Evolutionary conservation across 306 rosid species (phyloP).

Genomic region (Pueraria montana): DNA sequence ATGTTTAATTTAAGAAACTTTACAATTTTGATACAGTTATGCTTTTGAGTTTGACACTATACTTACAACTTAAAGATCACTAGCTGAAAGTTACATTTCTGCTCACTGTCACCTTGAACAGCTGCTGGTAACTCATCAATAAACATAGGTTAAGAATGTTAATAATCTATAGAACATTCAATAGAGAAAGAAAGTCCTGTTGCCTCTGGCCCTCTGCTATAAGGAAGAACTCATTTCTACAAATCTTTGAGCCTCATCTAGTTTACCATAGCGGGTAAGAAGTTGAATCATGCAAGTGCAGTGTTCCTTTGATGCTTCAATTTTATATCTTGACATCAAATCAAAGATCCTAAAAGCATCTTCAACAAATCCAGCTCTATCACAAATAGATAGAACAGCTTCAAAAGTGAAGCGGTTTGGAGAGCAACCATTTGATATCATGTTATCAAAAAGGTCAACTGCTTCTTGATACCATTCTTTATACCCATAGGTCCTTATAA

Average conservation of each 20-base stretch:
- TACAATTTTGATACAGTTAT: slow-evolving; percentile 17
- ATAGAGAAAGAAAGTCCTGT: slow-evolving; percentile 25
- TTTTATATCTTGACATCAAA: slow-evolving; percentile 67
- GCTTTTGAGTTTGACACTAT: neutral
- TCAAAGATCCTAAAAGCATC: slow-evolving; percentile 66
- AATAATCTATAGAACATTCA: slow-evolving; percentile 29
- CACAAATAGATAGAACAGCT: slow-evolving; percentile 63
- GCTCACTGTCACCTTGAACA: slow-evolving; percentile 29
- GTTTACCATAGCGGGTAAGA: slow-evolving; percentile 80
- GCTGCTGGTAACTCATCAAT: neutral
- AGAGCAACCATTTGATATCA: slow-evolving; percentile 59
- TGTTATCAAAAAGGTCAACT: slow-evolving; percentile 62
- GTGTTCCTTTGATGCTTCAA: slow-evolving; percentile 68
- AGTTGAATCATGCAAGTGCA: slow-evolving; percentile 62
- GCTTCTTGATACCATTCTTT: slow-evolving; percentile 63
- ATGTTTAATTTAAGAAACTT: slow-evolving; percentile 19
- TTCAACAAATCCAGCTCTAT: slow-evolving; percentile 74
- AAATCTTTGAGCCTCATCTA: slow-evolving; percentile 68
- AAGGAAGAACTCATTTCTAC: slow-evolving; percentile 61
- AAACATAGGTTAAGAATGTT: slow-evolving; percentile 9
- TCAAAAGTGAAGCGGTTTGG: slow-evolving; percentile 81
- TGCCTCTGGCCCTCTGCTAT: slow-evolving; percentile 9
- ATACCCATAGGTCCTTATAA: slow-evolving; percentile 68
- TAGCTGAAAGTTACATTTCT: slow-evolving; percentile 15
- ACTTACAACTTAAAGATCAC: neutral